Conservation (phyloP, 1,284 basidiomycete genomes). For the Porodaedalea pini region DNA sequence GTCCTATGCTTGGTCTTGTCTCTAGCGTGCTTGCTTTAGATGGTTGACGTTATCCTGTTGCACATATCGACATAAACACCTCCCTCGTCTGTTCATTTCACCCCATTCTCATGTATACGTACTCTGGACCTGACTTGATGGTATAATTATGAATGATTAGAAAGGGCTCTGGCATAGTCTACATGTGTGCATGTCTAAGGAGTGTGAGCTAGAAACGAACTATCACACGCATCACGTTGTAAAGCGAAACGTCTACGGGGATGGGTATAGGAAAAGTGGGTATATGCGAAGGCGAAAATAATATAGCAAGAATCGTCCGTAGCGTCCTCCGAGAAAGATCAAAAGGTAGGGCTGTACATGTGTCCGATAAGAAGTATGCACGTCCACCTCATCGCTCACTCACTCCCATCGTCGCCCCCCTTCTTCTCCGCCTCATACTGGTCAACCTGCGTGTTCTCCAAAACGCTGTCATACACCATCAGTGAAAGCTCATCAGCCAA, state of each 20-base stretch:
- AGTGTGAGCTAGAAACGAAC: neutral
- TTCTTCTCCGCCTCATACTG: conserved; percentile 46
- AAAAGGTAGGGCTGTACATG: neutral
- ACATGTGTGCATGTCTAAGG: neutral
- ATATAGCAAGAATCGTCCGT: neutral
- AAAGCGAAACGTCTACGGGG: neutral
- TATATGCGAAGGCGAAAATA: neutral
- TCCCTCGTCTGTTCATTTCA: neutral
- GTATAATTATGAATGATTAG: no score
- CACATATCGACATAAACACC: neutral
- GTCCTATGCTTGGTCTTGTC: no score
- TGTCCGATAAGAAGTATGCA: neutral
- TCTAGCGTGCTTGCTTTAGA: neutral
- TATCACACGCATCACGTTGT: no score
- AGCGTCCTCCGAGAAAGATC: neutral
- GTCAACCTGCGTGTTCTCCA: conserved; percentile 46
- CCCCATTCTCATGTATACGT: neutral
- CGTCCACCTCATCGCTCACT: neutral
- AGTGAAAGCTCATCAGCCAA: neutral
- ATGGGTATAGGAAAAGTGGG: neutral
- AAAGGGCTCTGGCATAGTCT: neutral
- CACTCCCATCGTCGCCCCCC: conserved; percentile 27
- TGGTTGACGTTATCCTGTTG: neutral
- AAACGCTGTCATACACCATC: conserved; percentile 31
- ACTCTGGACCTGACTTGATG: no score